Evolutionary conservation across 371 early-diverging fungal genomes (phyloP).

Genomic region (Capillidium heterosporum): DNA sequence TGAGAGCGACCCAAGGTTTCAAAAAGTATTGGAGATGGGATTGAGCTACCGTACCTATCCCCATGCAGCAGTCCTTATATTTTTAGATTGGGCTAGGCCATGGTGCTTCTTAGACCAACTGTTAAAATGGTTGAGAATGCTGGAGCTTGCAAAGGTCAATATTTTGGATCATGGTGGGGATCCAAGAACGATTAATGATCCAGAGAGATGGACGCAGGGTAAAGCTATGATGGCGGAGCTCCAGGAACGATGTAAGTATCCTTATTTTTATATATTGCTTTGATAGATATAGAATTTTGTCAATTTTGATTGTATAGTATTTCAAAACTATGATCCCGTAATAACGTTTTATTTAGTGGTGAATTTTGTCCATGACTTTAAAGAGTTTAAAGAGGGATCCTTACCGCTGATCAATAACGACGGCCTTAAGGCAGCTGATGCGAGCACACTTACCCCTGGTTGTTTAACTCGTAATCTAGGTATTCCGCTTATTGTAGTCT

Average conservation of each 20-base stretch:
- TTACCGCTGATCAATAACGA: conserved; percentile 10
- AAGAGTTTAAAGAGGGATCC: conserved; percentile 33
- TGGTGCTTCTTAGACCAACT: conserved; percentile 71
- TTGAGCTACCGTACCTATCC: conserved; percentile 40
- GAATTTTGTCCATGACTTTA: conserved; percentile 21
- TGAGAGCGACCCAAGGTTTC: conserved; percentile 46
- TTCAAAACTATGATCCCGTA: no score
- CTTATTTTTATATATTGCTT: neutral
- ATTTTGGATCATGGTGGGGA: conserved; percentile 34
- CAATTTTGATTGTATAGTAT: neutral
- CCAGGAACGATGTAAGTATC: conserved; percentile 39
- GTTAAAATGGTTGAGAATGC: conserved; percentile 58
- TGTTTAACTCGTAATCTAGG: conserved; percentile 67
- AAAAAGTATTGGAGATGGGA: conserved; percentile 56
- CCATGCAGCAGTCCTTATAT: conserved; percentile 50
- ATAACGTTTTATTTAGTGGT: neutral
- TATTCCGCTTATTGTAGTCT: conserved; percentile 73
- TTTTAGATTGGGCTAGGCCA: conserved; percentile 82
- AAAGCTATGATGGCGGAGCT: conserved; percentile 51
- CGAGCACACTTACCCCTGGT: conserved; percentile 39
- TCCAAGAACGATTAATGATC: conserved; percentile 15
- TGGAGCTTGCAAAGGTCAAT: conserved; percentile 38
- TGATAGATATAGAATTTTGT: neutral
- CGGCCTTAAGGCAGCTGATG: conserved; percentile 9
- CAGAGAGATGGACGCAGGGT: conserved; percentile 35